Conservation (phyloP, 139 green algal species). For the Raphidocelis subcapitata region DNA sequence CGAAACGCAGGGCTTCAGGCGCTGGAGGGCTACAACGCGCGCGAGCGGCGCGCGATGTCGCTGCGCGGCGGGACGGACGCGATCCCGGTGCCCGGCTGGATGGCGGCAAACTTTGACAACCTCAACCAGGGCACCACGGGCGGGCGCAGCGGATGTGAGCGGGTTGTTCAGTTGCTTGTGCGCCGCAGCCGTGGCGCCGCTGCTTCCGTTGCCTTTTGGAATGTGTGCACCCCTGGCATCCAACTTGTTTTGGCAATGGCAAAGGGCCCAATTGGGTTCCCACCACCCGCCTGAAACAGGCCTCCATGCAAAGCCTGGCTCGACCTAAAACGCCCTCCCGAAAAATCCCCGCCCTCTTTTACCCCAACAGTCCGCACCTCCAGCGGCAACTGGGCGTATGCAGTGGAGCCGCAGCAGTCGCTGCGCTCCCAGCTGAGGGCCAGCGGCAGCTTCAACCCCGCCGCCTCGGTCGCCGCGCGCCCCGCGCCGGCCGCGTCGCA, state of each 20-base stretch:
- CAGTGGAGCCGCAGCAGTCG: constrained; percentile 18
- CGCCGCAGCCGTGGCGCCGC: not conserved
- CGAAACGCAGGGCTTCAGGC: constrained; percentile 26
- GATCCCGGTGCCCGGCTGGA: constrained; percentile 37
- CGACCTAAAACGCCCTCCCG: too few species aligned
- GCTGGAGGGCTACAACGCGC: constrained; percentile 30
- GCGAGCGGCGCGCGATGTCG: constrained; percentile 24
- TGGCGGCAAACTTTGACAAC: constrained; percentile 26
- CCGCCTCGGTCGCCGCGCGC: not conserved
- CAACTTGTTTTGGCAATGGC: too few species aligned
- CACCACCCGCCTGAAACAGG: too few species aligned
- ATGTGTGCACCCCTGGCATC: not conserved
- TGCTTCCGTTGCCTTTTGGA: not conserved
- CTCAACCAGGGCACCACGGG: not conserved
- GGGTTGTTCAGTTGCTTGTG: not conserved
- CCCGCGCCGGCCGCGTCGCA: not conserved
- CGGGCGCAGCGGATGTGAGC: constrained; percentile 12
- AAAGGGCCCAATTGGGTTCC: too few species aligned
- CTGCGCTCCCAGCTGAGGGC: constrained; percentile 2
- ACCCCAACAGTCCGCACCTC: constrained; percentile 10
- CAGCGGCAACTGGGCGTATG: constrained; percentile 15
- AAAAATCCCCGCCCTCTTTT: too few species aligned
- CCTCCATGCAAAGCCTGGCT: too few species aligned
- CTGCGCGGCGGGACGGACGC: constrained; percentile 30
- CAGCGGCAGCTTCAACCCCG: constrained; percentile 24